Base-by-base conservation (phyloP, 2,329 filamentous ascomycete genomes). In the Ophiostoma sp. region DNA sequence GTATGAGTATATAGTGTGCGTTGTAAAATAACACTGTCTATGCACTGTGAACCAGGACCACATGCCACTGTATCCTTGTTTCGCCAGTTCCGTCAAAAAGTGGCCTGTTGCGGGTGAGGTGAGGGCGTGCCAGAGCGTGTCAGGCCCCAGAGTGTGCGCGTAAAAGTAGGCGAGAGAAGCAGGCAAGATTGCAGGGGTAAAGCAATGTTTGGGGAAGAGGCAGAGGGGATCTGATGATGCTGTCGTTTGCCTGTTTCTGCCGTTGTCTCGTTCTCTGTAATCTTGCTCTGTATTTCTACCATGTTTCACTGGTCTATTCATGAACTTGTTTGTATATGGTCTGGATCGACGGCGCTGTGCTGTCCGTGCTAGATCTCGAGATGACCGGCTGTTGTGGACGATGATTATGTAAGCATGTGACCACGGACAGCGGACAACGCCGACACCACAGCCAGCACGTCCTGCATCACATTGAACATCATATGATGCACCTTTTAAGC, bases 61-160 rank as follows among this genome's bases (percentile, higher is more conserved):
- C 31, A 36, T 33, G 60, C 31, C 62, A 65, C 62, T 65, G 62
- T 65, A 35, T 35, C 35, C 20, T 65, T 65, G 33, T 65, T 65
- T 35, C 60, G 60, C 31, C 60, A 35, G 31, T 64, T 23, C 23
- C 62, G 62, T 65, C 20, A 41, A 35, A 65, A 65, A 65, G 62
- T 65, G 62, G 62, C 62, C 62, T 65, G 62, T 65, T 65, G 62
- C 62, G 20, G 62, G 33, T 17, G n/a, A n/a, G n/a, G 44, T 48
- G 44, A 48, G 20, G 13, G 44, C 44, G 44, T 48, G 44, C 44
- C 44, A 48, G 20, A 39, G 44, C 7, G 27, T 35, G 17, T 1
- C 33, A 17, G 31, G 23, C 17, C 15, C 27, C 5, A 33, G 20
- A 64, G 52, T 20, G 60, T 31, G 27, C 27, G 15, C 27, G 15